Evolutionary conservation across 2,329 filamentous ascomycete genomes (phyloP).

Genomic region (Alternaria arborescens): DNA sequence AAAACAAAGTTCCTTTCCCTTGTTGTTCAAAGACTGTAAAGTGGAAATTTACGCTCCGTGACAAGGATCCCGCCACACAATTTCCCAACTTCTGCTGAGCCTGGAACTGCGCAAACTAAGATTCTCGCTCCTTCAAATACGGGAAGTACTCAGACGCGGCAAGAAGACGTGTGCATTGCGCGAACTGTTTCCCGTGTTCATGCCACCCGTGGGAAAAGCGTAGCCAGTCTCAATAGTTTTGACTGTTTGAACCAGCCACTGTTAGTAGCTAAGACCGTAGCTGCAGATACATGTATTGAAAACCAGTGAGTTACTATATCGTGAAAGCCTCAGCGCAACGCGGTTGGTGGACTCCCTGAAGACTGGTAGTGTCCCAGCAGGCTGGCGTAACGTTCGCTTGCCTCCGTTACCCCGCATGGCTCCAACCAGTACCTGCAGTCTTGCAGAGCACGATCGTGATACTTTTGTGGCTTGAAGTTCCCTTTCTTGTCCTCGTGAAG

Average conservation of each 20-base stretch:
- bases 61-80: neutral
- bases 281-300: constrained; percentile 41
- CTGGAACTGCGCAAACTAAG: neutral
- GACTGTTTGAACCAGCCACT: neutral
- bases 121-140: neutral
- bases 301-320: constrained; percentile 28
- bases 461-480: neutral
- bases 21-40: neutral
- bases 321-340: constrained; percentile 10
- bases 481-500: neutral
- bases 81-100: neutral
- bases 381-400: constrained; percentile 23
- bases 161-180: neutral
- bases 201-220: neutral
- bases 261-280: constrained; percentile 23
- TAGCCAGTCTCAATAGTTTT: neutral
- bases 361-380: constrained; percentile 14
- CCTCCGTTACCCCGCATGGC: constrained; percentile 12
- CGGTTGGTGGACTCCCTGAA: constrained; percentile 11
- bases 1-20: neutral
- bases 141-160: neutral
- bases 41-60: neutral
- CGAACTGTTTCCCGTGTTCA: neutral
- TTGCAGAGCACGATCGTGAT: neutral
- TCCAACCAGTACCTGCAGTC: neutral